These are phyloP conservation scores for Colletotrichum godetiae DNA, from an alignment of 2,329 filamentous ascomycete species.

Conservation along the genomic window DNA sequence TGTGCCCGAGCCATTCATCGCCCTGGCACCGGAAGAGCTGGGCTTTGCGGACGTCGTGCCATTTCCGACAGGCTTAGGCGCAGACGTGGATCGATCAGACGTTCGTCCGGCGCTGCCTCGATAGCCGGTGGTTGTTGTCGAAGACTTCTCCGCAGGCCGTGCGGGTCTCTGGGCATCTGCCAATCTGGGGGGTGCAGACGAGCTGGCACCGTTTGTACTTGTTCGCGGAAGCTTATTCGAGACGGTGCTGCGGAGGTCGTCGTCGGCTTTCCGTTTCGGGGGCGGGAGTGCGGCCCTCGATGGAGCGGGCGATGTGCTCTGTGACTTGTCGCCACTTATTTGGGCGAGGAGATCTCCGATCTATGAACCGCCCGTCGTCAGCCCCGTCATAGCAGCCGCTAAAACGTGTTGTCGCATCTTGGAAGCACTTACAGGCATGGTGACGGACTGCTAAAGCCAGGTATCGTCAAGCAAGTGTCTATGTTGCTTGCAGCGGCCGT, in stretches of 20 bases:
- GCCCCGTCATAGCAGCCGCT: slow-evolving; percentile 1
- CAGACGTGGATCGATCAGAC: slow-evolving; percentile 20
- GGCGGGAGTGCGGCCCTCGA: slow-evolving; percentile 44
- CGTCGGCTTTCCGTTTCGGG: slow-evolving; percentile 68
- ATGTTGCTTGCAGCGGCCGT: slow-evolving; percentile 34
- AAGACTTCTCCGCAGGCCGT: slow-evolving; percentile 16
- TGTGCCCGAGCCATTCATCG: slow-evolving; percentile 11
- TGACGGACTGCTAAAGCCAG: slow-evolving; percentile 27
- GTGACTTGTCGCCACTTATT: slow-evolving; percentile 67
- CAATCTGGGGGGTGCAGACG: slow-evolving; percentile 41
- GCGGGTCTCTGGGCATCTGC: slow-evolving; percentile 39
- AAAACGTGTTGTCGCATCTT: neutral
- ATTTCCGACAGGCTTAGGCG: slow-evolving; percentile 27
- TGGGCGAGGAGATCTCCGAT: slow-evolving; percentile 70
- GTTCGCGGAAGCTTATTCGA: slow-evolving; percentile 55
- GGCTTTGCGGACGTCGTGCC: slow-evolving; percentile 15
- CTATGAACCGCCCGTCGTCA: slow-evolving; percentile 21
- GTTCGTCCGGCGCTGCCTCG: slow-evolving; percentile 34
- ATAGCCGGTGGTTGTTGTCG: slow-evolving; percentile 25
- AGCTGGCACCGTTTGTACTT: slow-evolving; percentile 3
- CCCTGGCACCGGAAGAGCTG: slow-evolving; percentile 17
- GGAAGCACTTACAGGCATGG: slow-evolving; percentile 37
- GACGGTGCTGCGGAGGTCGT: slow-evolving; percentile 54
- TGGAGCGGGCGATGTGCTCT: slow-evolving; percentile 45
- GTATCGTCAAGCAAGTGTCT: slow-evolving; percentile 35